phyloP scores from a whole-genome alignment of 2,329 filamentous ascomycete genomes.

The Sporothrix humicola region DNA sequence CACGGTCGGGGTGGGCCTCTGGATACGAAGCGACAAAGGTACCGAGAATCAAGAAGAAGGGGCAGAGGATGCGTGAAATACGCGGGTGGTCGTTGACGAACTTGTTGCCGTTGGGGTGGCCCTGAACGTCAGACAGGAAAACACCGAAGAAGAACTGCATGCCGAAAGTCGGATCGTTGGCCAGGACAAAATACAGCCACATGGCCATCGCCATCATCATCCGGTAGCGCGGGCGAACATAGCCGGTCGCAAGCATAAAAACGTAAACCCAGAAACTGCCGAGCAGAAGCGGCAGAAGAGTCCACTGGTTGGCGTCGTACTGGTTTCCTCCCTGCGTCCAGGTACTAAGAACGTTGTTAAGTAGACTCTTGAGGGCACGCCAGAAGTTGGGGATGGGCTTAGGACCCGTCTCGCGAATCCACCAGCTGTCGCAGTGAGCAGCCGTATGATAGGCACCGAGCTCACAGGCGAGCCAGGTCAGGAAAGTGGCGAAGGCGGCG shows the following conservation, averaged over 20 bases:
- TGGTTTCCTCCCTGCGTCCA: conserved; percentile 58
- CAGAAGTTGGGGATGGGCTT: conserved; percentile 48
- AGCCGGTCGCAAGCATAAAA: conserved; percentile 57
- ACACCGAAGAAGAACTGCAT: conserved; percentile 68
- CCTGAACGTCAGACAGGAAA: conserved; percentile 65
- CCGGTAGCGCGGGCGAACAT: conserved; percentile 56
- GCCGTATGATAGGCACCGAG: conserved; percentile 63
- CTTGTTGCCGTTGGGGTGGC: conserved; percentile 55
- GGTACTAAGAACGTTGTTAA: conserved; percentile 54
- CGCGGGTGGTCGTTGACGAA: conserved; percentile 55
- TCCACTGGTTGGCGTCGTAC: conserved; percentile 66
- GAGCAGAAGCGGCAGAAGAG: conserved; percentile 59
- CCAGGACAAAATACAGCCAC: conserved; percentile 57
- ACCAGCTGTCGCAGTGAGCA: conserved; percentile 63
- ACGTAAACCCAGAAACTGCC: conserved; percentile 62
- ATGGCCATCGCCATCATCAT: conserved; percentile 54
- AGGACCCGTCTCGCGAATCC: conserved; percentile 59
- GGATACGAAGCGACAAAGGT: conserved; percentile 66
- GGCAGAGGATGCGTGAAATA: conserved; percentile 52
- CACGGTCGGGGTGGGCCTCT: conserved; percentile 59
- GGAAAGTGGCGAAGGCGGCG: conserved; percentile 58
- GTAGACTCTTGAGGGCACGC: conserved; percentile 51
- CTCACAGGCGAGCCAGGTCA: conserved; percentile 60
- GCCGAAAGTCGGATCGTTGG: conserved; percentile 51
- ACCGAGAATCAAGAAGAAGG: conserved; percentile 57